Evolutionary conservation across 306 rosid species (phyloP), one percentile per base, ranked within the genome.

Genomic region (Cicer cuneatum): DNA sequence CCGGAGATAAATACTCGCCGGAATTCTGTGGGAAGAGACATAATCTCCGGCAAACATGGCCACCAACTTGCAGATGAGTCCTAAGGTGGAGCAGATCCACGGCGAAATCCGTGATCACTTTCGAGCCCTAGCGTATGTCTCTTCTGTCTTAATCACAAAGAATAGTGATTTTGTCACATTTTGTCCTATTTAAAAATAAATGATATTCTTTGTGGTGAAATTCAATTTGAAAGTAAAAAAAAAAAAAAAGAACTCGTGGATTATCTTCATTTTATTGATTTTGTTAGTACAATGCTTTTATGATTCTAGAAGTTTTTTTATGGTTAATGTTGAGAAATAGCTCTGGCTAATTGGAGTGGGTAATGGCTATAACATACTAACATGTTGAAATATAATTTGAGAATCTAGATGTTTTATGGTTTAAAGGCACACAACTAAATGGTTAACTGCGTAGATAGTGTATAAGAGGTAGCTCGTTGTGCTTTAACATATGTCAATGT

Each of bases 71-170:
- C 52, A 64, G 38, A 64, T 64, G 70, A 64, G 6, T 6, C 70
- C 70, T 16, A 14, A 64, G 52, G 15, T 64, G 51, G 70, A 64
- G 52, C 70, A 64, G 70, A 64, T 64, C 13, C 70, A 64, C 10
- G 70, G 70, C 51, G 51, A 64, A 64, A 64, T 64, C 13, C 70
- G 51, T 2, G 70, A 64, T 41, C 51, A 41, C 14, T 64, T 64
- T 41, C 70, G 70, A 64, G 70, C 52, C 1, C 70, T 64, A 10
- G 70, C 70, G 70, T 64, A 64, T 64, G 70, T 64, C 14, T 39
- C 45, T 60, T 39, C 45, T 60, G 13, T 41, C 38, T 40, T 61
- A 61, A 61, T 6, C 10, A 7, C 6, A 33, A 46, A 24, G 33
- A 24, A 24, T 29, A 29, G 35, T 29, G 16, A 47, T 11, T 47